phyloP scores from a whole-genome alignment of 1,284 basidiomycete species.

The Inonotus hispidus region DNA sequence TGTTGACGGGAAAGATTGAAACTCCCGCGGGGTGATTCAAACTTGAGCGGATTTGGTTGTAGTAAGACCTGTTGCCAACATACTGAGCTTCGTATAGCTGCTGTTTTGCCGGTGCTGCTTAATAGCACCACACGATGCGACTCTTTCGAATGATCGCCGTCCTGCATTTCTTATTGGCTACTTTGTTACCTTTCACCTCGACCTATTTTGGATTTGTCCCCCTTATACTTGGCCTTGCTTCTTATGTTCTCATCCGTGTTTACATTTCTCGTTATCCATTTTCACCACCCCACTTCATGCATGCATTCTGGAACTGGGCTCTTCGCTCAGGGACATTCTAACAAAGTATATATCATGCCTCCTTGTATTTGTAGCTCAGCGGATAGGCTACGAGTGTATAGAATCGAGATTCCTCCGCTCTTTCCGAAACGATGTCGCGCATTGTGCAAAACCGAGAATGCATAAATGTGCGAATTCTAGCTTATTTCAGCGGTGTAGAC shows the following conservation, averaged over 20 bases:
- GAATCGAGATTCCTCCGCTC: not conserved
- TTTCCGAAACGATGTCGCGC: not conserved
- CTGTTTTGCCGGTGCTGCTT: too few species aligned
- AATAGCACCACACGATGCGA: too few species aligned
- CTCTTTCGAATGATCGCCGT: not conserved
- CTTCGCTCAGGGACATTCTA: not conserved
- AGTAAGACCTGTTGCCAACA: too few species aligned
- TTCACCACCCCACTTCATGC: not conserved
- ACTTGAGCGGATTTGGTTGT: too few species aligned
- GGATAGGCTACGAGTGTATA: not conserved
- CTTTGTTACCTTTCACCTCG: not conserved
- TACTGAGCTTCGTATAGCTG: too few species aligned
- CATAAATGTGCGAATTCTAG: not conserved
- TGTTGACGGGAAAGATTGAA: slow-evolving; percentile 11
- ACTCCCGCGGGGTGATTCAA: too few species aligned
- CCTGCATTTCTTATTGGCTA: not conserved
- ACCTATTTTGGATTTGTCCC: not conserved
- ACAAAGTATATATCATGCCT: not conserved
- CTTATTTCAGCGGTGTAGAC: too few species aligned
- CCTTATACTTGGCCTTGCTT: not conserved
- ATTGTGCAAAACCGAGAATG: not conserved
- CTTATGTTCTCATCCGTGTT: not conserved
- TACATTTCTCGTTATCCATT: not conserved
- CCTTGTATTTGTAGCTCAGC: not conserved
- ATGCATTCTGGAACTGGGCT: not conserved